Conservation (phyloP, 192 early-diverging fungal genomes). For the Coemansia sp. region DNA sequence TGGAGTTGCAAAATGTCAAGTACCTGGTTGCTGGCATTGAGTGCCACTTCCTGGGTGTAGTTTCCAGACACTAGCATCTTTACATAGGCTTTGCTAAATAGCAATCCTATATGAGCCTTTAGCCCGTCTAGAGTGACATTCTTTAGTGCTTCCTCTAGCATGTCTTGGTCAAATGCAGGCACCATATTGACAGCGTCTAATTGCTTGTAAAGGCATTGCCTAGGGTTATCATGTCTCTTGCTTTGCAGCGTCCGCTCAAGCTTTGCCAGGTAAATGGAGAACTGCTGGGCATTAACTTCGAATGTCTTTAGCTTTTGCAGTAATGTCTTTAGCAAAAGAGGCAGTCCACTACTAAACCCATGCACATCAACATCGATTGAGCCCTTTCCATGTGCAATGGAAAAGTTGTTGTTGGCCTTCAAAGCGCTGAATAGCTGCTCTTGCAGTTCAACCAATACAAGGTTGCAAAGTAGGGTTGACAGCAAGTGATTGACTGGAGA, state of each 20-base stretch:
- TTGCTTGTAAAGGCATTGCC: not conserved
- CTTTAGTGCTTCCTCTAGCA: constrained; percentile 64
- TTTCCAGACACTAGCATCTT: constrained; percentile 88
- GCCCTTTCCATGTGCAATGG: constrained; percentile 63
- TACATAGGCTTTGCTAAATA: constrained; percentile 68
- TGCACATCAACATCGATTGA: constrained; percentile 63
- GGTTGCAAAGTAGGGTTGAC: constrained; percentile 1
- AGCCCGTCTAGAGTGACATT: constrained; percentile 74
- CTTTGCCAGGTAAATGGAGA: constrained; percentile 45
- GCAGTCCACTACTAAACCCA: constrained; percentile 87
- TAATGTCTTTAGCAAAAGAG: constrained; percentile 67
- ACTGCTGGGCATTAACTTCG: constrained; percentile 64
- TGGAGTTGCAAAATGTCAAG: constrained; percentile 61
- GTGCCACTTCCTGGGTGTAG: constrained; percentile 64
- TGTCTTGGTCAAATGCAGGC: constrained; percentile 62
- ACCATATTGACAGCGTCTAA: not conserved
- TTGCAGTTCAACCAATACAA: constrained; percentile 54
- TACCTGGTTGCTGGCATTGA: constrained; percentile 60
- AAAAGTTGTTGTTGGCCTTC: constrained; percentile 73
- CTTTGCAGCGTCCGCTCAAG: not conserved
- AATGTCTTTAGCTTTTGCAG: constrained; percentile 64
- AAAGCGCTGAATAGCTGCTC: constrained; percentile 81
- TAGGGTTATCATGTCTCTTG: not conserved
- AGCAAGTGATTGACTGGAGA: not conserved
- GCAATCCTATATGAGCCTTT: constrained; percentile 66